Percentiles rank a stretch among this genome's conserved stretches.
Evolutionary conservation across 352 stramenopile species (phyloP).

Genomic region (Thalassiosira ordinaria): DNA sequence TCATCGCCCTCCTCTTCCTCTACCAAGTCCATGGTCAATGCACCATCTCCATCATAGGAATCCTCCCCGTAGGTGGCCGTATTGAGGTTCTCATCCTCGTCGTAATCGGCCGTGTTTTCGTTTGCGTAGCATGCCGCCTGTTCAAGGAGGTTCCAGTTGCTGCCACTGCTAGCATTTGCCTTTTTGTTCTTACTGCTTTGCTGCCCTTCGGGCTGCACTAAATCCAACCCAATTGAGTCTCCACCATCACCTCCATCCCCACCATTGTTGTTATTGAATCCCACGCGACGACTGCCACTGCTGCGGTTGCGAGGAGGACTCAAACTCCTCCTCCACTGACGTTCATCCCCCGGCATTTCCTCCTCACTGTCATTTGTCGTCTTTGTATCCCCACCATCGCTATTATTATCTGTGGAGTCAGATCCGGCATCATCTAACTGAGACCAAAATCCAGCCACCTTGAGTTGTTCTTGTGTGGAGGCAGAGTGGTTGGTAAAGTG

Average conservation of each 20-base stretch:
- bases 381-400: not conserved
- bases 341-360: constrained; percentile 50
- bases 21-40: not conserved
- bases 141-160: constrained; percentile 43
- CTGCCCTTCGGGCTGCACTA: not conserved
- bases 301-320: not conserved
- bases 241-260: not conserved
- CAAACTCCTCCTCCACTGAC: constrained; percentile 14
- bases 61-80: no score
- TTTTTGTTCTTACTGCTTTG: not conserved
- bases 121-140: constrained; percentile 47
- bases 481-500: not conserved
- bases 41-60: not conserved
- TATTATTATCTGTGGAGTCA: constrained; percentile 4
- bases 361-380: constrained; percentile 29
- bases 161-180: not conserved
- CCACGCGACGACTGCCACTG: not conserved
- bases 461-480: constrained; percentile 20
- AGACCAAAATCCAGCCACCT: constrained; percentile 61
- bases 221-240: constrained; percentile 17
- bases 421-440: constrained; percentile 41
- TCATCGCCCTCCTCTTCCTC: constrained; percentile 1
- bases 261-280: constrained; percentile 1
- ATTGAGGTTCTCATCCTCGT: constrained; percentile 20
- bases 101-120: not conserved